These are phyloP conservation scores for Cyclocybe cylindracea DNA, from an alignment of 768 basidiomycete species.

Conservation along the genomic window DNA sequence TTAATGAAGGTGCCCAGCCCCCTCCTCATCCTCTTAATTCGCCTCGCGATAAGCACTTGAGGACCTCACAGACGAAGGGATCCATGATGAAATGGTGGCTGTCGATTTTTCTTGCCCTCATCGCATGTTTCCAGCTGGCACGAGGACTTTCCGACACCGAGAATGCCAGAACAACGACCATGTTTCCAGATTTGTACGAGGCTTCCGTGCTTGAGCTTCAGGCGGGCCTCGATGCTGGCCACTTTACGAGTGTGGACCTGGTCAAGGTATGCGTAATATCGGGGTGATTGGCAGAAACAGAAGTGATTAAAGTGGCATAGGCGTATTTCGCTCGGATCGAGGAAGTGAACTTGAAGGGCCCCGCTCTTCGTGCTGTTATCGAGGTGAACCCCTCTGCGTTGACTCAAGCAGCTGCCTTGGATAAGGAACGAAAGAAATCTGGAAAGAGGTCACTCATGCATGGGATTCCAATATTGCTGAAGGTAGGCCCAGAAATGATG, in stretches of 20 bases:
- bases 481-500: conserved; percentile 28
- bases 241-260: conserved; percentile 61
- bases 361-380: conserved; percentile 56
- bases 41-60: neutral
- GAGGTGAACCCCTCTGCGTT: conserved; percentile 59
- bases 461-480: conserved; percentile 54
- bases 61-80: neutral
- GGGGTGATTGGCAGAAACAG: neutral
- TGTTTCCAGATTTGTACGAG: conserved; percentile 60
- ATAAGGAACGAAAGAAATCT: conserved; percentile 39
- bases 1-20: too few species aligned
- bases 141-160: neutral
- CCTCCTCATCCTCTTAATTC: conserved; percentile 21
- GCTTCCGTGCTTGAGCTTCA: conserved; percentile 58
- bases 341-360: conserved; percentile 66
- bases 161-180: neutral
- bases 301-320: conserved; percentile 28
- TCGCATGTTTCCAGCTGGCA: conserved; percentile 5
- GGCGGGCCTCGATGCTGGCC: conserved; percentile 46
- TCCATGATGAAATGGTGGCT: conserved; percentile 7
- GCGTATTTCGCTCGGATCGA: conserved; percentile 69
- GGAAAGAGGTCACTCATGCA: conserved; percentile 52
- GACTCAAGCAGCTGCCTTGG: conserved; percentile 49
- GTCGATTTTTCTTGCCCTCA: conserved; percentile 2
- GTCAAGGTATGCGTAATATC: conserved; percentile 45